phyloP scores from a whole-genome alignment of 169 alveolate species.

The Theileria equi region DNA sequence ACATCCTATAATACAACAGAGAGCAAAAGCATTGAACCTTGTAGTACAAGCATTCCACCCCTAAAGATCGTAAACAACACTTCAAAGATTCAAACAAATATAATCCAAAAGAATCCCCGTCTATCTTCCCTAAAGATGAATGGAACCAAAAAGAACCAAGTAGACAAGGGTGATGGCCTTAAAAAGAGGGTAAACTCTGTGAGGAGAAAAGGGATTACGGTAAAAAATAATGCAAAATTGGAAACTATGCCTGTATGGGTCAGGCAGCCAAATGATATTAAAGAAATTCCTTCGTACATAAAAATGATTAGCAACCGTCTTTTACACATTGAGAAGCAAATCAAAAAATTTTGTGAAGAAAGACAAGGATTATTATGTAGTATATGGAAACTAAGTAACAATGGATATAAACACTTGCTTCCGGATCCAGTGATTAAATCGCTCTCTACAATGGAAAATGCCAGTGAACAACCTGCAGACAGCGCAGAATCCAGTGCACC shows the following conservation, averaged over 20 bases:
- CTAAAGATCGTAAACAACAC: too few relatives aligned
- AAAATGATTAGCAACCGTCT: slow-evolving; percentile 37
- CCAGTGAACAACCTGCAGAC: not conserved
- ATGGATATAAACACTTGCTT: slow-evolving; percentile 6
- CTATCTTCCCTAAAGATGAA: not conserved
- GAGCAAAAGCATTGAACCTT: too few relatives aligned
- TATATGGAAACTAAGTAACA: slow-evolving; percentile 23
- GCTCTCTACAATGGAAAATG: not conserved
- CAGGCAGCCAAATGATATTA: slow-evolving; percentile 53
- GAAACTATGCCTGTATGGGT: slow-evolving; percentile 47
- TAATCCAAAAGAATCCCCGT: too few relatives aligned
- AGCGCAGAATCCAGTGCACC: not conserved
- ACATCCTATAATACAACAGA: too few relatives aligned
- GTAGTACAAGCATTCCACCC: too few relatives aligned
- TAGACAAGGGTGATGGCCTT: too few relatives aligned
- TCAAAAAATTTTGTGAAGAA: slow-evolving; percentile 38
- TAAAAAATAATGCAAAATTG: slow-evolving; percentile 3
- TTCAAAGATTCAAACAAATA: too few relatives aligned
- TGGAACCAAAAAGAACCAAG: too few relatives aligned
- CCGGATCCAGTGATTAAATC: slow-evolving; percentile 32
- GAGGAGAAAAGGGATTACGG: not conserved
- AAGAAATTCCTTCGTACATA: slow-evolving; percentile 38
- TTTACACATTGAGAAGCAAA: slow-evolving; percentile 54
- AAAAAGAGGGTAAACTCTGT: not conserved
- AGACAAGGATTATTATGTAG: slow-evolving; percentile 44